Evolutionary conservation across 2,329 filamentous ascomycete genomes (phyloP).

Genomic region (Colletotrichum sp.): DNA sequence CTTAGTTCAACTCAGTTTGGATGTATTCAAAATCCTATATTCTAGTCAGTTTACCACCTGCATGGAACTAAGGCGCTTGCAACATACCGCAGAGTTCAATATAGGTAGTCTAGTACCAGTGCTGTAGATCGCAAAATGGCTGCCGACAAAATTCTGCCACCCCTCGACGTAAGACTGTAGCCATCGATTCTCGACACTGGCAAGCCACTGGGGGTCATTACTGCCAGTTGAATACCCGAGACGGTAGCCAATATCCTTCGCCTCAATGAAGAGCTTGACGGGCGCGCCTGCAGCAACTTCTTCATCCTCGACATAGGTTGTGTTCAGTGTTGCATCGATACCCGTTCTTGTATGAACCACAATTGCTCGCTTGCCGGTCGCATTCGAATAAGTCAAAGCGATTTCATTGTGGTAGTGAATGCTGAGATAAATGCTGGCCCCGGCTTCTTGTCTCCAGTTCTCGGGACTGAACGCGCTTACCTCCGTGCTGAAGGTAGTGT

Average conservation of each 20-base stretch:
- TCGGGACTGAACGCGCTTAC: constrained; percentile 7
- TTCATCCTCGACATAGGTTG: constrained; percentile 19
- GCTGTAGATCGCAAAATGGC: constrained; percentile 20
- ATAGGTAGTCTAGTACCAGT: constrained; percentile 15
- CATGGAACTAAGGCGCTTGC: fast-evolving
- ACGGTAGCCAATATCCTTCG: constrained; percentile 2
- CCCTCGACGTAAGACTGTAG: constrained; percentile 17
- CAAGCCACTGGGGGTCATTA: constrained; percentile 11
- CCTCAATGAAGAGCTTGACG: constrained; percentile 20
- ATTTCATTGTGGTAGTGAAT: constrained; percentile 22
- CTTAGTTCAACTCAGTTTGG: constrained; percentile 8
- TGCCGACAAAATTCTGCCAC: constrained; percentile 23
- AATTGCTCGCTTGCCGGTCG: constrained; percentile 1
- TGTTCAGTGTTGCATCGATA: constrained; percentile 15
- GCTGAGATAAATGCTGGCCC: constrained; percentile 19
- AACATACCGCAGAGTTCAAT: constrained; percentile 9
- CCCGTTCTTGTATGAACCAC: constrained; percentile 16
- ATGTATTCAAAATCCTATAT: constrained; percentile 19
- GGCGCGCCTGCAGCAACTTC: constrained; percentile 13
- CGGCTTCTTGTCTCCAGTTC: constrained; percentile 14
- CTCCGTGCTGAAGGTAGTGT: constrained; percentile 22
- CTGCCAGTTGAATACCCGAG: constrained; percentile 13
- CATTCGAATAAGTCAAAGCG: constrained; percentile 3
- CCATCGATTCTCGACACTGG: constrained; percentile 12
- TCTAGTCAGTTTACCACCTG: background rate